Base-by-base conservation (phyloP, 2,329 filamentous ascomycete species). In the Beauveria bassiana region DNA sequence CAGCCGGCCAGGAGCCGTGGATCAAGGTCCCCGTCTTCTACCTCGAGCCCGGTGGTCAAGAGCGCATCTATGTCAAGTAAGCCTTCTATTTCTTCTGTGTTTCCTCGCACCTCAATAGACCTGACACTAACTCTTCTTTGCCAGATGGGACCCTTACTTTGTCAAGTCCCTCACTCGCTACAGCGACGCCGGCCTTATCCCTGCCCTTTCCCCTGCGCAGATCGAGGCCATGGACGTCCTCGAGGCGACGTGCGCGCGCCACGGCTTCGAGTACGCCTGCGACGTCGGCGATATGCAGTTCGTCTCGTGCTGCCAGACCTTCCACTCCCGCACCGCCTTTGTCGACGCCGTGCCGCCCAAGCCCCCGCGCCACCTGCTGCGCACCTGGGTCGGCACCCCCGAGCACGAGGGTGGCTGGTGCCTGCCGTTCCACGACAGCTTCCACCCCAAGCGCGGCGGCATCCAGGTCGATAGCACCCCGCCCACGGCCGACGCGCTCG, bases 111-210 rank as follows among this genome's bases (percentile, higher is more conserved):
- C 40, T 45, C 9, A 3, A 45, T 31, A 6, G 5, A 54, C 2
- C 5, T 5, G 18, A n/a, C 7, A 18, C 40, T 59, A 22, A 52
- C 34, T 26, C 9, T 24, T 9, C 20, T 18, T 55, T 75, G 87
- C 85, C 73, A 96, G 96, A 80, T 96, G 88, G 86, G 92, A 96
- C 70, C 92, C 92, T 1, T 96, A 96, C 81, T 96, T 89, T 72
- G 85, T 96, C 63, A 85, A 85, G 65, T 91, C 87, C 9, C 79
- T 96, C 8, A 81, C 77, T 22, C 84, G 91, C 31, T 95, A 93
- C 77, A 89, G 85, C 0, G 85, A 91, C 70, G 74, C 76, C 20
- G 91, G 90, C 1, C 71, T 89, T 51, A 88, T 96, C 64, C 91
- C 91, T 6, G 77, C 87, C 0, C 78, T 96, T 43, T 89, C 86